phyloP scores from a whole-genome alignment of 208 protist species.

The Herpetomonas samuelpessoai region DNA sequence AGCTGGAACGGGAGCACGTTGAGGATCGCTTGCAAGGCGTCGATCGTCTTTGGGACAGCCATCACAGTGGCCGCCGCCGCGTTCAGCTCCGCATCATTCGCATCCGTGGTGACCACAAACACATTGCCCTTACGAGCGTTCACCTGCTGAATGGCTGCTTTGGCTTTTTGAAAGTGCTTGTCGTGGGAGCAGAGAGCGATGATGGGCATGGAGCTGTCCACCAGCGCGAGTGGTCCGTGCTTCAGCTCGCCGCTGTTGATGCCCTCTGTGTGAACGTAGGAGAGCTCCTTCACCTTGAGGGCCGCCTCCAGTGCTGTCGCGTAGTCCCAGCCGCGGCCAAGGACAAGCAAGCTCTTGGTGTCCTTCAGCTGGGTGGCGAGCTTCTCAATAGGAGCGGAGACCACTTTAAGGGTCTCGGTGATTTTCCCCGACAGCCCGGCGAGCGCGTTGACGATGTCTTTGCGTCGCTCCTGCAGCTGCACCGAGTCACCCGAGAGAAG shows the following conservation, averaged over 20 bases:
- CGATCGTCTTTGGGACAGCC: conserved; percentile 75
- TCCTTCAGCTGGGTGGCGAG: conserved; percentile 68
- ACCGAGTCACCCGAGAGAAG: conserved; percentile 70
- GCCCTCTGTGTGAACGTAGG: conserved; percentile 97
- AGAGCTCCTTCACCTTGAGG: conserved; percentile 97
- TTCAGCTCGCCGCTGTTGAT: conserved; percentile 97
- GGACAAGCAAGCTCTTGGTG: conserved; percentile 63
- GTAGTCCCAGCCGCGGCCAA: conserved; percentile 93
- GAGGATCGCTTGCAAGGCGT: conserved; percentile 90
- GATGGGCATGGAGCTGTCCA: conserved; percentile 92
- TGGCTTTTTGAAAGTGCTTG: conserved; percentile 64
- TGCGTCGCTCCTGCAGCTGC: conserved; percentile 36
- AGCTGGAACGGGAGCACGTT: conserved; percentile 97
- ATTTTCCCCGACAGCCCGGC: conserved; percentile 52
- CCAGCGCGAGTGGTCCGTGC: conserved; percentile 97
- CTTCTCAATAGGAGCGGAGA: conserved; percentile 47
- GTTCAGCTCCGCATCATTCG: conserved; percentile 52
- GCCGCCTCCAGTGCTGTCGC: conserved; percentile 93
- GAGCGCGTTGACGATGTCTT: conserved; percentile 70
- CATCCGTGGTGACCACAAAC: conserved; percentile 67
- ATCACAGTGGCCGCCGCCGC: conserved; percentile 30
- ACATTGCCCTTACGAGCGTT: conserved; percentile 78
- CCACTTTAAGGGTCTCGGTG: conserved; percentile 47
- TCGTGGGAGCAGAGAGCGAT: conserved; percentile 89
- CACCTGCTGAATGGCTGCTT: conserved; percentile 90